Evolutionary conservation across 1,284 basidiomycete genomes (phyloP), one percentile per base, ranked within the genome.

Genomic region (Kalmanozyma brasiliensis): DNA sequence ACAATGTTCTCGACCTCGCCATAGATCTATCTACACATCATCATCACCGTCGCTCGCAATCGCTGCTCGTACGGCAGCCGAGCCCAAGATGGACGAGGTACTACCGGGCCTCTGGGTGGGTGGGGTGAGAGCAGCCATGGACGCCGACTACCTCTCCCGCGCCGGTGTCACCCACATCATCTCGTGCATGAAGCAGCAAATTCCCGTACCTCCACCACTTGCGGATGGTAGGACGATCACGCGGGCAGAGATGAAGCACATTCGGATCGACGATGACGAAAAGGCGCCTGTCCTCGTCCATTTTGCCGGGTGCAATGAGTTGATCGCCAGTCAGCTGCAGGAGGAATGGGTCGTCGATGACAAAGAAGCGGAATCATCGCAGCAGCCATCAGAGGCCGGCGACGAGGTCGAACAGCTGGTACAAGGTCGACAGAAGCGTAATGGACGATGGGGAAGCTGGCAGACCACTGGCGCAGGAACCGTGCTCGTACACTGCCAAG

Each of bases 401-500:
- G 49, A 42, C 9, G 43, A 61, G 13, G 57, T 65, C 9, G 47
- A 53, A 10, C 49, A 53, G 14, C 33, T 73, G 8, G 69, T 65
- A 0, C 60, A 60, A 44, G 69, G 65, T 1, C 56, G 60, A 47
- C 69, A 73, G 30, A 64, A 61, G 35, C 55, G 63, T 16, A 19
- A 58, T 11, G 59, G 69, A 8, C 37, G 24, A 22, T 70, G 60
- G 53, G 77, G 75, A 3, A 55, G 48, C 8, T 79, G 77, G 77
- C 60, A 64, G 37, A 65, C 74, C 1, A 65, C 45, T 1, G 68
- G 73, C 10, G 51, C 61, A 0, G 73, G 80, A 4, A 77, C 74
- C 20, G 80, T 84, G 0, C 74, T 84, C 14, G 82, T 84, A 2
- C 83, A 83, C 49, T 84, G 83, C 43, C 83, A 83, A 49, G 83